These are phyloP conservation scores for Artemisia tridentata DNA, from an alignment of 129 eudicot species.

Conservation along the genomic window DNA sequence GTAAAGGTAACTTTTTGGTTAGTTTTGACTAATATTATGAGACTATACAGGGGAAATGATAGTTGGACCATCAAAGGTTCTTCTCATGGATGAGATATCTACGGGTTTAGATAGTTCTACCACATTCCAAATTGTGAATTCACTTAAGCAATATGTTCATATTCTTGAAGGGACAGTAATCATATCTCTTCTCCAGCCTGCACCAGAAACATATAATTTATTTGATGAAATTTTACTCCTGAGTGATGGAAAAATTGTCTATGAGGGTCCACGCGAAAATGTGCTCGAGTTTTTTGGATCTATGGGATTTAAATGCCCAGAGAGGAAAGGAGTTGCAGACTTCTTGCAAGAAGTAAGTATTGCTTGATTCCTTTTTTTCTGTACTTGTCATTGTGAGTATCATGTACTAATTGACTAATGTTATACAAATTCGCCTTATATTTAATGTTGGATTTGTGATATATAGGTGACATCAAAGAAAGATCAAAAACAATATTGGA, in stretches of 20 bases:
- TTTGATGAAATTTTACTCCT: slow-evolving; percentile 72
- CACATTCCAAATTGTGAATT: slow-evolving; percentile 58
- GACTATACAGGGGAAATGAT: slow-evolving; percentile 55
- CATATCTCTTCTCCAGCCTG: slow-evolving; percentile 73
- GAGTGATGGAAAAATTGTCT: slow-evolving; percentile 64
- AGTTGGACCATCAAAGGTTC: slow-evolving; percentile 59
- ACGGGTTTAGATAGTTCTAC: slow-evolving; percentile 77
- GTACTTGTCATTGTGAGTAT: too few species aligned
- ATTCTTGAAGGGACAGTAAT: slow-evolving; percentile 61
- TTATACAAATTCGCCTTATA: not conserved
- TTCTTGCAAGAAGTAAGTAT: slow-evolving; percentile 63
- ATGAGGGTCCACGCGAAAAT: slow-evolving; percentile 68
- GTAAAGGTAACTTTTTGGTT: not conserved
- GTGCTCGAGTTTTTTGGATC: slow-evolving; percentile 63
- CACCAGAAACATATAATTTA: slow-evolving; percentile 69
- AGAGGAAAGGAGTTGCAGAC: slow-evolving; percentile 64
- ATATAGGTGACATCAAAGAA: slow-evolving; percentile 68
- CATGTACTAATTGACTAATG: too few species aligned
- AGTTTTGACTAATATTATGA: not conserved
- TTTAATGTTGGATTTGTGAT: slow-evolving; percentile 7
- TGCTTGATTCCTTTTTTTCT: not conserved
- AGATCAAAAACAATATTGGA: slow-evolving; percentile 72
- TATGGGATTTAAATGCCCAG: slow-evolving; percentile 60
- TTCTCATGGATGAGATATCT: slow-evolving; percentile 73
- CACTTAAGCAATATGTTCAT: slow-evolving; percentile 52